Evolutionary conservation across 2,329 filamentous ascomycete species (phyloP).

Genomic region (Trichoderma sp.): DNA sequence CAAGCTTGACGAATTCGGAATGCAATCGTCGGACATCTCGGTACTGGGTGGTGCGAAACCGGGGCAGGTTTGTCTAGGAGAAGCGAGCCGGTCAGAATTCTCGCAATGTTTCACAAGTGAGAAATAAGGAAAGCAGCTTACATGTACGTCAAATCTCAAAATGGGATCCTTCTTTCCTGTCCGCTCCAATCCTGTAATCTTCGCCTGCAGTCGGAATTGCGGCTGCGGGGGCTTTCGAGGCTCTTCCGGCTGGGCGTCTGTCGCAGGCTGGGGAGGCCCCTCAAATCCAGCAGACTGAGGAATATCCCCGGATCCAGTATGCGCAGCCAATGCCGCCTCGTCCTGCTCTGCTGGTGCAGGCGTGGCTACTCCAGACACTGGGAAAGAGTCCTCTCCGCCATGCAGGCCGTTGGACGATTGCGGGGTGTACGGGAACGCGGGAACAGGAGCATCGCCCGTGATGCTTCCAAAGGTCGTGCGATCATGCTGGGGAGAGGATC

Average conservation of each 20-base stretch:
- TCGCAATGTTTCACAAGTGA: neutral
- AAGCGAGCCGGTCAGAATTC: slow-evolving; percentile 5
- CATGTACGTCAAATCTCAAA: slow-evolving; percentile 92
- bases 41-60: slow-evolving; percentile 96
- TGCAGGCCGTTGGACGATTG: slow-evolving; percentile 48
- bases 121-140: slow-evolving; percentile 46
- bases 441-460: slow-evolving; percentile 43
- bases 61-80: slow-evolving; percentile 90
- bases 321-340: slow-evolving; percentile 32
- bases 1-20: slow-evolving; percentile 95
- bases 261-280: slow-evolving; percentile 34
- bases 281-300: slow-evolving; percentile 28
- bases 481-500: slow-evolving; percentile 51
- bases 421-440: slow-evolving; percentile 49
- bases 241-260: slow-evolving; percentile 35
- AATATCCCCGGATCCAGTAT: slow-evolving; percentile 28
- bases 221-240: slow-evolving; percentile 63
- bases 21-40: slow-evolving; percentile 94
- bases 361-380: slow-evolving; percentile 50
- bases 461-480: slow-evolving; percentile 47
- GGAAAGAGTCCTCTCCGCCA: slow-evolving; percentile 45
- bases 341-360: slow-evolving; percentile 47
- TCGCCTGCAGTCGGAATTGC: slow-evolving; percentile 85
- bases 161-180: slow-evolving; percentile 96
- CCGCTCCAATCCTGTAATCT: slow-evolving; percentile 90